Conservation (phyloP, 371 early-diverging fungal genomes). For the Mortierella sp. region DNA sequence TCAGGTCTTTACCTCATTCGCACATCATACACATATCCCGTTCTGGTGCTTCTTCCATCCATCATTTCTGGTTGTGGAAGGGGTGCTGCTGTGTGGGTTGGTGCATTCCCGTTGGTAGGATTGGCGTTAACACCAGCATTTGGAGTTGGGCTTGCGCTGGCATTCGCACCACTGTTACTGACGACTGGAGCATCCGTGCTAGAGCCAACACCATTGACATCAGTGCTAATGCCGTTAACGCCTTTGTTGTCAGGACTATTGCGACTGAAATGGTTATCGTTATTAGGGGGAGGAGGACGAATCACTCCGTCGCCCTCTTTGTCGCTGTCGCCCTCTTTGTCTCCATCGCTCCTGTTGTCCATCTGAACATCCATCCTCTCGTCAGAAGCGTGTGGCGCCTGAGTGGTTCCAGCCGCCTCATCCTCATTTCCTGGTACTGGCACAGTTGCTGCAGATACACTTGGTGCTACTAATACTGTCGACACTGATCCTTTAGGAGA, state of each 20-base stretch:
- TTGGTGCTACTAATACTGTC: too few relatives aligned
- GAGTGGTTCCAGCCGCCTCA: too few relatives aligned
- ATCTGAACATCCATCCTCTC: neutral
- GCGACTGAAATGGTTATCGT: neutral
- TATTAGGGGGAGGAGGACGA: too few relatives aligned
- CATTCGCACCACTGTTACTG: too few relatives aligned
- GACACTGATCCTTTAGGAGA: too few relatives aligned
- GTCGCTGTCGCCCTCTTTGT: neutral
- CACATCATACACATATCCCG: slow-evolving; percentile 74
- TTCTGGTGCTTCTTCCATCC: slow-evolving; percentile 50
- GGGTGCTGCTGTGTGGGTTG: slow-evolving; percentile 2
- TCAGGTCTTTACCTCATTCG: slow-evolving; percentile 62
- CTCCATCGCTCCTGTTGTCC: neutral
- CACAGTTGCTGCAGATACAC: too few relatives aligned
- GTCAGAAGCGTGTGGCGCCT: too few relatives aligned
- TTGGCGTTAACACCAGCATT: neutral
- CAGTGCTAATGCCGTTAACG: neutral
- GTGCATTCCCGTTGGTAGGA: neutral
- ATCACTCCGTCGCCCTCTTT: too few relatives aligned
- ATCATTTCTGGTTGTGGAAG: slow-evolving; percentile 33
- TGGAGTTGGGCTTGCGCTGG: neutral
- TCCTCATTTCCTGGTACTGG: too few relatives aligned
- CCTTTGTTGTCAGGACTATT: neutral
- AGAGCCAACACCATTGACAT: neutral
- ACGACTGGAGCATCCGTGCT: too few relatives aligned